phyloP scores from a whole-genome alignment of 2,329 filamentous ascomycete species.

The Epichloe scottii region DNA sequence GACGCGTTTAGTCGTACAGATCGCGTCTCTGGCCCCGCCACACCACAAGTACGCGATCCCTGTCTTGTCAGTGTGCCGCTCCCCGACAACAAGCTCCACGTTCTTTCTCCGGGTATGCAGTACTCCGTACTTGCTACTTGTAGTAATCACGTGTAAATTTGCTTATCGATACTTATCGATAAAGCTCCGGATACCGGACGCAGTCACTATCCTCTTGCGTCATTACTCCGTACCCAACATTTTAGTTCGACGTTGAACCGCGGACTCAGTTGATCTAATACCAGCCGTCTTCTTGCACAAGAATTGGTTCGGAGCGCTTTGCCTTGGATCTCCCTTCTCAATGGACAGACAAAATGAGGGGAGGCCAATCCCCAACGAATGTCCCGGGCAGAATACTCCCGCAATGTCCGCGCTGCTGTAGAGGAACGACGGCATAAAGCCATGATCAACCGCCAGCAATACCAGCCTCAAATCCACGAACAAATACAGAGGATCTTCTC shows the following conservation, averaged over 20 bases:
- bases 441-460: conserved; percentile 16
- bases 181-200: not conserved
- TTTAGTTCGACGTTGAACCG: not conserved
- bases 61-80: not conserved
- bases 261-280: not conserved
- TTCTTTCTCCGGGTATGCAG: not conserved
- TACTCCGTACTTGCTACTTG: not conserved
- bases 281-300: not conserved
- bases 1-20: conserved; percentile 4
- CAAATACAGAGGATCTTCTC: conserved; percentile 20
- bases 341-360: conserved; percentile 10
- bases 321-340: not conserved
- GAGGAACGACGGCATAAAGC: conserved; percentile 20
- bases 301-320: not conserved
- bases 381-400: conserved; percentile 11
- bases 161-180: conserved; percentile 1
- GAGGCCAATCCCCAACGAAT: conserved; percentile 17
- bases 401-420: conserved; percentile 17
- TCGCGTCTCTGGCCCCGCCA: conserved; percentile 7
- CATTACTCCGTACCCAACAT: conserved; percentile 1
- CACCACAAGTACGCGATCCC: not conserved
- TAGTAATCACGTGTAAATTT: not conserved
- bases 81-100: conserved; percentile 1
- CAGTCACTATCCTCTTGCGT: conserved; percentile 12
- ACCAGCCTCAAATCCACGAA: conserved; percentile 17